Percentiles rank a stretch among this genome's conserved stretches.
These are phyloP conservation scores for Aspergillus japonicus DNA, from an alignment of 2,329 filamentous ascomycete genomes.

Conservation along the genomic window DNA sequence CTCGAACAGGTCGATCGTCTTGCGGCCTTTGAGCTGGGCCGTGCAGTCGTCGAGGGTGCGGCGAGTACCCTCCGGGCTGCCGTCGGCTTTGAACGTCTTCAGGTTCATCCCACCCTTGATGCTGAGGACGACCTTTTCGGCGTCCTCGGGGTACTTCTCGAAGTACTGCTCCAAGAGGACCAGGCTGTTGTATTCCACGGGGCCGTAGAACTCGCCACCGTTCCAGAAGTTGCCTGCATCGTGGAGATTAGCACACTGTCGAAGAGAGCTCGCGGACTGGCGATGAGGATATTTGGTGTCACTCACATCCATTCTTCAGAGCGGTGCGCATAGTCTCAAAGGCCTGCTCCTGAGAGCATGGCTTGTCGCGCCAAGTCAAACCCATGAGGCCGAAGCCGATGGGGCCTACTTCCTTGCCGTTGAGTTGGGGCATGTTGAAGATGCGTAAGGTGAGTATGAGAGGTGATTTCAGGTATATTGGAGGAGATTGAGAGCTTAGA, in stretches of 20 bases:
- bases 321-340: constrained; percentile 58
- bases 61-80: background rate
- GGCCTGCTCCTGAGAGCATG: constrained; percentile 30
- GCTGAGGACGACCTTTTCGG: constrained; percentile 59
- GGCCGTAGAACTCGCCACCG: constrained; percentile 65
- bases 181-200: constrained; percentile 56
- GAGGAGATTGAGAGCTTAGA: background rate
- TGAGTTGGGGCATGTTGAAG: background rate
- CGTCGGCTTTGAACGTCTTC: background rate
- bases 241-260: too few relatives aligned
- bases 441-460: background rate
- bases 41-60: background rate
- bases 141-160: constrained; percentile 62
- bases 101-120: constrained; percentile 59
- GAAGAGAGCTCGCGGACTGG: too few relatives aligned
- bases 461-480: background rate
- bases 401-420: background rate
- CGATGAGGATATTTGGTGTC: too few relatives aligned
- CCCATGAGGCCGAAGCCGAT: background rate
- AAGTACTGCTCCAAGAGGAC: constrained; percentile 63
- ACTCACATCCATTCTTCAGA: constrained; percentile 38
- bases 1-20: constrained; percentile 1
- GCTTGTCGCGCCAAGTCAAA: constrained; percentile 34
- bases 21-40: background rate
- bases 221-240: constrained; percentile 56